Conservation (phyloP, 2,329 filamentous ascomycete species). For the Ceratocystis cubensis region DNA sequence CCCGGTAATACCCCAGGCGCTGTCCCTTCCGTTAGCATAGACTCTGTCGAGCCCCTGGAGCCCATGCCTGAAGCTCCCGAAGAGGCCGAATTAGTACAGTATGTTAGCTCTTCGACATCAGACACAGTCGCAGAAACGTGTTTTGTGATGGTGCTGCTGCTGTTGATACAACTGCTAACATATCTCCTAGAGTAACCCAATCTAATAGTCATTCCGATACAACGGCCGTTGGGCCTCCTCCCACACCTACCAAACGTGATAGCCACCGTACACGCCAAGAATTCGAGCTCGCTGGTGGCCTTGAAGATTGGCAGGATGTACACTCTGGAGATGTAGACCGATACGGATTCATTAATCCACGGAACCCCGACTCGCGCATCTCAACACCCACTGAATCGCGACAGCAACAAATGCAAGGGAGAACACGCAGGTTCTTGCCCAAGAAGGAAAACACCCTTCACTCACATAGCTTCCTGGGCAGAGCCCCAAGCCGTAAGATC, state of each 20-base stretch:
- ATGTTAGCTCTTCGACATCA: conserved; percentile 1
- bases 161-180: conserved; percentile 22
- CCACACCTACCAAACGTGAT: conserved; percentile 31
- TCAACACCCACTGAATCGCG: conserved; percentile 31
- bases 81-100: conserved; percentile 32
- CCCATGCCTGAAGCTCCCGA: conserved; percentile 40
- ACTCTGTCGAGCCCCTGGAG: conserved; percentile 33
- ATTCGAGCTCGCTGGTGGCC: conserved; percentile 43
- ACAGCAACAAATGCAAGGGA: conserved; percentile 22
- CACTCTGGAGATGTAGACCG: conserved; percentile 50
- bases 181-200: conserved; percentile 21
- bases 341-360: conserved; percentile 51
- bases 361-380: conserved; percentile 29
- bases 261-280: conserved; percentile 32
- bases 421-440: conserved; percentile 30
- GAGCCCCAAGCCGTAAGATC: conserved; percentile 41
- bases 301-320: conserved; percentile 57
- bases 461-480: conserved; percentile 27
- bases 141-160: not conserved
- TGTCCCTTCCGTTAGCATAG: not conserved
- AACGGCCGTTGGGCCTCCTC: conserved; percentile 33
- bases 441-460: conserved; percentile 28
- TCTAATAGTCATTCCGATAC: conserved; percentile 25
- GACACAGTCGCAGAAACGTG: not conserved
- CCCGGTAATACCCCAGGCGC: conserved; percentile 3